Conservation (phyloP, 192 early-diverging fungal species). For the Coemansia sp. region DNA sequence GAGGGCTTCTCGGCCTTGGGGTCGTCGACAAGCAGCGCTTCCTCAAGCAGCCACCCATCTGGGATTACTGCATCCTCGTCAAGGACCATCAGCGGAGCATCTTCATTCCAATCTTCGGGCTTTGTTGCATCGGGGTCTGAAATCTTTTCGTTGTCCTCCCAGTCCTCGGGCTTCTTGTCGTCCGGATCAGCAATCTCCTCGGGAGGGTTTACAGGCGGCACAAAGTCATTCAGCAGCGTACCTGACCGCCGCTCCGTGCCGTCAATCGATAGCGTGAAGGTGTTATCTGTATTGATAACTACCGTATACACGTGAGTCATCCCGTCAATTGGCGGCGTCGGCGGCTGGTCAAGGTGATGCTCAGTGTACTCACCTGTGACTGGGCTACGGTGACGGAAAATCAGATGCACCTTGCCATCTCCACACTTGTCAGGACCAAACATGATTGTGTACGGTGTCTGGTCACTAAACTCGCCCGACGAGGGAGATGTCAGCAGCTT, state of each 20-base stretch:
- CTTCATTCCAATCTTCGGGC: slow-evolving; percentile 85
- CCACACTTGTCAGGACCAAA: slow-evolving; percentile 95
- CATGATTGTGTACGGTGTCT: slow-evolving; percentile 87
- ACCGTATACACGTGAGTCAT: slow-evolving; percentile 79
- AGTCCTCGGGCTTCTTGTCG: slow-evolving; percentile 83
- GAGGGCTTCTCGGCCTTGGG: slow-evolving; percentile 80
- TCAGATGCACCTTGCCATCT: slow-evolving; percentile 91
- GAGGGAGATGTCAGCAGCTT: slow-evolving; percentile 69
- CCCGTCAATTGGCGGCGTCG: slow-evolving; percentile 63
- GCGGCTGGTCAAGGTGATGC: slow-evolving; percentile 76
- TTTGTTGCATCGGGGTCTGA: slow-evolving; percentile 73
- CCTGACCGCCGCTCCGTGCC: slow-evolving; percentile 62
- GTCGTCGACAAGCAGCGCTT: slow-evolving; percentile 69
- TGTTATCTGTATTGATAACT: slow-evolving; percentile 77
- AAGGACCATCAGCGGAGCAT: slow-evolving; percentile 73
- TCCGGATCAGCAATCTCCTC: slow-evolving; percentile 73
- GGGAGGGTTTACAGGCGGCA: slow-evolving; percentile 83
- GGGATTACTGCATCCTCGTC: slow-evolving; percentile 80
- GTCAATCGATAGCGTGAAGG: slow-evolving; percentile 77
- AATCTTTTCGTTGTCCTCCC: slow-evolving; percentile 86
- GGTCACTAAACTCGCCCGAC: slow-evolving; percentile 65
- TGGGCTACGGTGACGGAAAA: slow-evolving; percentile 90
- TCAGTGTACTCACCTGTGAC: slow-evolving; percentile 75
- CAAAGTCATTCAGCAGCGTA: slow-evolving; percentile 74
- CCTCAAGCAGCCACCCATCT: slow-evolving; percentile 84